These are phyloP conservation scores for sweet orange (Citrus sinensis) DNA, from an alignment of 345 rosid species.

Conservation along the genomic window DVS_A1.0 CM039164.1:26319501-26320000, in stretches of 20 bases:
- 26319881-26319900: not conserved
- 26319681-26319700: not conserved
- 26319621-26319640: not conserved
- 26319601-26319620: not conserved
- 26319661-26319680: constrained; percentile 2
- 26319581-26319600: not conserved
- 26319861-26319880: not conserved
- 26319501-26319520: constrained; percentile 45
- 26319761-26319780: constrained; percentile 24
- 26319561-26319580: not conserved
- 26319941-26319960: not conserved
- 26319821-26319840: not conserved
- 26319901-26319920: not conserved
- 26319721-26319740: not conserved
- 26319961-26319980: constrained; percentile 32
- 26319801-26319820: constrained; percentile 16
- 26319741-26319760: not conserved
- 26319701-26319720: not conserved
- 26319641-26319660: not conserved
- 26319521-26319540: constrained; percentile 16
- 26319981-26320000: constrained; percentile 29
- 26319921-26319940: not conserved
- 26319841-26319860: too few relatives aligned
- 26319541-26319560: not conserved
- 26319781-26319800: constrained; percentile 10